Base-by-base conservation (phyloP, 768 basidiomycete genomes). In the Pleurotus sapidus region DNA sequence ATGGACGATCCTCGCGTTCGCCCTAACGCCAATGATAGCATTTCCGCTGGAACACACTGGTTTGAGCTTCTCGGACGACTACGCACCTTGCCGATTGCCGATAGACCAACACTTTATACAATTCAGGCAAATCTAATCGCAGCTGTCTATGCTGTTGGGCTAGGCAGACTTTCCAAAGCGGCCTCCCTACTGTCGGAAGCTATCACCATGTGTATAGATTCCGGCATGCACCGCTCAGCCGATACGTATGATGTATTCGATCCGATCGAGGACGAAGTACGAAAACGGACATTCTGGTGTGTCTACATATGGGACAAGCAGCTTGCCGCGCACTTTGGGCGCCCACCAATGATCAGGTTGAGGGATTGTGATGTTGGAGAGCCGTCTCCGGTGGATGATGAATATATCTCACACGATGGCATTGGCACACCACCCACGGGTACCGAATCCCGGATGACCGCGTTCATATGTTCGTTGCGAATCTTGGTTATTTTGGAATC, bases 291-390 rank as follows among this genome's bases (percentile, higher is more conserved):
- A 0, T 97, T 97, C 70, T 97, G 94, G 93, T 92, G 92, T 58
- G 92, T 95, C 24, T 97, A 96, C 72, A 81, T 92, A 49, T 96
- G 95, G 95, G 95, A 97, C 72, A 96, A 97, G 72, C 94, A 95
- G 65, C 84, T 94, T 5, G 78, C 85, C 9, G 89, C 91, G 57
- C 89, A 93, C 70, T 95, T 96, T 68, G 94, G 95, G 23, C 79
- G 94, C 23, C 94, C 94, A 30, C 86, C 93, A 2, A 83, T 95
- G 78, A 80, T 97, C 62, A 83, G 93, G 46, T 72, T 95, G 59
- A 80, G 91, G 60, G 94, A 96, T 67, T 95, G 93, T 71, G 94
- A 97, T 66, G 89, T 95, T n/a, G 81, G 84, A 4, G 95, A 95
- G 68, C 93, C 93, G 2, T 73, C 86, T 5, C 78, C 89, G 17